These are phyloP conservation scores for Alternaria atra DNA, from an alignment of 2,329 filamentous ascomycete genomes.

Conservation along the genomic window DNA sequence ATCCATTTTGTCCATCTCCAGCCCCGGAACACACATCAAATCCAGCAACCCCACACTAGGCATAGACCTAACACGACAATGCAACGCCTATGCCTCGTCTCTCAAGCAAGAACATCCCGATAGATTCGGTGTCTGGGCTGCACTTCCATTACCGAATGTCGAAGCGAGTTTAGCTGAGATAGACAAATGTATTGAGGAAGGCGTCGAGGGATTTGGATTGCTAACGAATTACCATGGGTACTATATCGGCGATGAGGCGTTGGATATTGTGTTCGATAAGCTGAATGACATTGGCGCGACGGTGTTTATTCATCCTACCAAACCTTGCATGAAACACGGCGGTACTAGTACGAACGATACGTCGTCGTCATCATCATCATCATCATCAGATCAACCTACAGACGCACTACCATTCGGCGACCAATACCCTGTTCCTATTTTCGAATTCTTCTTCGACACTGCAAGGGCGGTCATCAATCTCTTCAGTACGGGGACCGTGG, in stretches of 20 bases:
- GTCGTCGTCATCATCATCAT: background rate
- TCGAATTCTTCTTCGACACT: conserved; percentile 65
- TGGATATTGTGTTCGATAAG: conserved; percentile 60
- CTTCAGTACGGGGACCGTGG: conserved; percentile 59
- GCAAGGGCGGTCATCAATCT: conserved; percentile 60
- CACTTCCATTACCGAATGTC: conserved; percentile 62
- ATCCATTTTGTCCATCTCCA: conserved; percentile 64
- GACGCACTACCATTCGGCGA: conserved; percentile 50
- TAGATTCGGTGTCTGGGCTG: conserved; percentile 64
- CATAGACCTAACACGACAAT: conserved; percentile 51
- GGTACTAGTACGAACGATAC: conserved; percentile 18
- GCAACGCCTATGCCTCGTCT: conserved; percentile 54
- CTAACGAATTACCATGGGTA: conserved; percentile 63
- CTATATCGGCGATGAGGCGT: conserved; percentile 60
- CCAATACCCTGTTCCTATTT: conserved; percentile 55
- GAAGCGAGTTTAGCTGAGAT: conserved; percentile 60
- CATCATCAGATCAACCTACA: conserved; percentile 12
- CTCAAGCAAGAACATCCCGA: conserved; percentile 50
- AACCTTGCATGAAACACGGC: conserved; percentile 50
- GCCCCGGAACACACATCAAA: conserved; percentile 61
- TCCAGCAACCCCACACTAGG: conserved; percentile 50
- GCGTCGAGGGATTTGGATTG: conserved; percentile 62
- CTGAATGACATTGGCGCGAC: conserved; percentile 58
- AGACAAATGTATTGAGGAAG: conserved; percentile 52
- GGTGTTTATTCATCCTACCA: conserved; percentile 66